phyloP scores from a whole-genome alignment of 495 filamentous ascomycete genomes.

The Penicillium tannophilum region DNA sequence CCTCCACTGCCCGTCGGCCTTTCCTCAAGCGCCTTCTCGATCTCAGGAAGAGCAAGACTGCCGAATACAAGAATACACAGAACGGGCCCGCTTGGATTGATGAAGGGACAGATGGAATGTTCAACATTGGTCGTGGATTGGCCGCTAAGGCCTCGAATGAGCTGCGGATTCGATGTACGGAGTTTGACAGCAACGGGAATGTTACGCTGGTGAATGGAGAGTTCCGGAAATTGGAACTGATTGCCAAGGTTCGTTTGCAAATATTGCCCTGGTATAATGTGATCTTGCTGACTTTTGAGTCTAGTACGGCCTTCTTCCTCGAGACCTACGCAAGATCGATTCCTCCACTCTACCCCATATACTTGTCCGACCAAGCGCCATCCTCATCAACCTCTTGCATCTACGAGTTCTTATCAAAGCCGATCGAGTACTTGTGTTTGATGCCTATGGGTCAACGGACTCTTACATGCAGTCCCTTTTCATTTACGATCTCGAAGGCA shows the following conservation, averaged over 20 bases:
- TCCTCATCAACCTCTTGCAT: slow-evolving; percentile 92
- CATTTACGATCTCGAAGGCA: slow-evolving; percentile 84
- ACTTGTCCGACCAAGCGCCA: slow-evolving; percentile 89
- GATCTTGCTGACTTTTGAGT: neutral
- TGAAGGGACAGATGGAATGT: slow-evolving; percentile 41
- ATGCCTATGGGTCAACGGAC: slow-evolving; percentile 91
- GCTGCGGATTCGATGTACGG: slow-evolving; percentile 84
- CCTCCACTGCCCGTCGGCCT: slow-evolving; percentile 46
- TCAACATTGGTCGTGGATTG: slow-evolving; percentile 60
- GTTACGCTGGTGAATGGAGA: slow-evolving; percentile 94
- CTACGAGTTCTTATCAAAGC: slow-evolving; percentile 92
- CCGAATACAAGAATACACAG: slow-evolving; percentile 27
- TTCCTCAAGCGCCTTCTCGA: slow-evolving; percentile 62
- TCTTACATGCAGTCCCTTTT: slow-evolving; percentile 95
- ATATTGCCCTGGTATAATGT: neutral
- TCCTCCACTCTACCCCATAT: slow-evolving; percentile 98
- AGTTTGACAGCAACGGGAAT: slow-evolving; percentile 91
- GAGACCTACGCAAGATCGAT: slow-evolving; percentile 96
- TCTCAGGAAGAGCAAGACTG: slow-evolving; percentile 34
- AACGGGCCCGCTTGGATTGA: slow-evolving; percentile 34
- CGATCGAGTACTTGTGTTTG: slow-evolving; percentile 91
- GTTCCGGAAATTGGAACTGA: slow-evolving; percentile 95
- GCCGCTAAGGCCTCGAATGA: slow-evolving; percentile 76
- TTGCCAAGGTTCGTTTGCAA: slow-evolving; percentile 77
- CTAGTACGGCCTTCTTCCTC: slow-evolving; percentile 92